phyloP scores from a whole-genome alignment of 1,284 basidiomycete species.

The Rhodotorula glutinis region DNA sequence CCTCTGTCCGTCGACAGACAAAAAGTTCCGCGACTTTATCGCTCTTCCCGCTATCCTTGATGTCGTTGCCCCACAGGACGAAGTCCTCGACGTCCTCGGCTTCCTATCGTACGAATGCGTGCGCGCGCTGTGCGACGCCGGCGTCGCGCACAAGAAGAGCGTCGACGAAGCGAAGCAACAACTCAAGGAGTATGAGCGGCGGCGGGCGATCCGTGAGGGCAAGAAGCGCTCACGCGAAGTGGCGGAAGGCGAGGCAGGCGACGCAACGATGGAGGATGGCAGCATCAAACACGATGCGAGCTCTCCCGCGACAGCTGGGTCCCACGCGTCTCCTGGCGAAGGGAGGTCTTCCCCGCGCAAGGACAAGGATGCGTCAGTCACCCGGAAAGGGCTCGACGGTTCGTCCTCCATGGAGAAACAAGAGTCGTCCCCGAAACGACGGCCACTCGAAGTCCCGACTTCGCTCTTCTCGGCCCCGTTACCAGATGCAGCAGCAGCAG shows the following conservation, averaged over 20 bases:
- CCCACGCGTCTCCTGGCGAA: background rate
- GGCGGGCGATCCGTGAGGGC: background rate
- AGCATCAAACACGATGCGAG: background rate
- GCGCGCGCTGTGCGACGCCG: constrained; percentile 80
- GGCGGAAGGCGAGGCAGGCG: background rate
- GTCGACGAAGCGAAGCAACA: constrained; percentile 45
- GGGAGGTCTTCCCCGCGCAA: background rate
- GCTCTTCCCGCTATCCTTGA: constrained; percentile 86
- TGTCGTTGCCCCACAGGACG: constrained; percentile 62
- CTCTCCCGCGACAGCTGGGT: no score
- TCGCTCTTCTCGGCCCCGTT: constrained; percentile 49
- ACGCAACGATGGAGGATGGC: background rate
- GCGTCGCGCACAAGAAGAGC: constrained; percentile 73
- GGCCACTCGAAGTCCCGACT: constrained; percentile 16
- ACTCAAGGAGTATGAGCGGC: background rate
- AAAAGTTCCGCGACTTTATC: constrained; percentile 92
- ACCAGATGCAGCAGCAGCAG: background rate
- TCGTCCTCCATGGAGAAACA: no score
- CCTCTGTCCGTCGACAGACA: constrained; percentile 56
- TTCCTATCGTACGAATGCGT: constrained; percentile 98
- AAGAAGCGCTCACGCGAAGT: constrained; percentile 2
- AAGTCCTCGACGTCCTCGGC: constrained; percentile 93
- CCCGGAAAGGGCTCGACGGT: background rate
- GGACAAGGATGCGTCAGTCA: background rate
- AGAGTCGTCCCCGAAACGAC: constrained; percentile 1